Percentiles rank a stretch among this genome's conserved stretches.
Conservation (phyloP, 352 stramenopile species). For the Globisporangium viniferum region DNA sequence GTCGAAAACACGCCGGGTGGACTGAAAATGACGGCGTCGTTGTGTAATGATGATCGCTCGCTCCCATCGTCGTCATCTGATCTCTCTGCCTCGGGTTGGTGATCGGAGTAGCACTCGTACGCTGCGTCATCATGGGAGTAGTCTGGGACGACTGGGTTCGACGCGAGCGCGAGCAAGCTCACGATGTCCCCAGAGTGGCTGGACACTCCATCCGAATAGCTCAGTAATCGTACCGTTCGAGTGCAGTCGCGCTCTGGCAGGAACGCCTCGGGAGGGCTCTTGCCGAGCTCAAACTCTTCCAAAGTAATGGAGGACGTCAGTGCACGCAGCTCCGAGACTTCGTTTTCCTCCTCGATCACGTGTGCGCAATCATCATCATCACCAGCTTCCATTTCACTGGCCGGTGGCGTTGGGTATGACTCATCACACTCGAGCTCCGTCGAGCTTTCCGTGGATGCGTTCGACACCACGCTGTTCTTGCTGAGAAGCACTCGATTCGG, state of each 20-base stretch:
- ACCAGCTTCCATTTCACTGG: slow-evolving; percentile 16
- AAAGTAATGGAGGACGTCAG: slow-evolving; percentile 37
- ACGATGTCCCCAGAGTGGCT: slow-evolving; percentile 6
- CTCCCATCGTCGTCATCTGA: slow-evolving; percentile 4
- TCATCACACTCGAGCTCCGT: slow-evolving; percentile 5
- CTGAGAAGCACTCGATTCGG: slow-evolving; percentile 1
- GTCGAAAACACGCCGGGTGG: slow-evolving; percentile 21
- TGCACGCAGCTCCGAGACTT: slow-evolving; percentile 17
- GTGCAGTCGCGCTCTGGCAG: slow-evolving; percentile 1
- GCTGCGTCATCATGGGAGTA: slow-evolving; percentile 8
- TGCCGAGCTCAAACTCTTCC: slow-evolving; percentile 60
- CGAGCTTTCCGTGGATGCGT: neutral
- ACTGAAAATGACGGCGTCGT: neutral
- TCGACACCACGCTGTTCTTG: slow-evolving; percentile 5
- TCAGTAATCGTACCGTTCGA: neutral
- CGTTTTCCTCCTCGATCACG: slow-evolving; percentile 8
- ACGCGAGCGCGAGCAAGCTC: slow-evolving; percentile 25
- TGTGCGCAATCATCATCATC: neutral
- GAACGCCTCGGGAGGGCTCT: slow-evolving; percentile 17
- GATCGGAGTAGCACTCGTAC: neutral
- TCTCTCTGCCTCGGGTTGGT: slow-evolving; percentile 3
- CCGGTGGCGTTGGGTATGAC: neutral
- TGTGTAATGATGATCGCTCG: neutral
- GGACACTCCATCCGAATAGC: slow-evolving; percentile 3
- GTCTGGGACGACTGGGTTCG: slow-evolving; percentile 23